Base-by-base conservation (phyloP, 306 rosid species). In the Cajanus cajan region DNA sequence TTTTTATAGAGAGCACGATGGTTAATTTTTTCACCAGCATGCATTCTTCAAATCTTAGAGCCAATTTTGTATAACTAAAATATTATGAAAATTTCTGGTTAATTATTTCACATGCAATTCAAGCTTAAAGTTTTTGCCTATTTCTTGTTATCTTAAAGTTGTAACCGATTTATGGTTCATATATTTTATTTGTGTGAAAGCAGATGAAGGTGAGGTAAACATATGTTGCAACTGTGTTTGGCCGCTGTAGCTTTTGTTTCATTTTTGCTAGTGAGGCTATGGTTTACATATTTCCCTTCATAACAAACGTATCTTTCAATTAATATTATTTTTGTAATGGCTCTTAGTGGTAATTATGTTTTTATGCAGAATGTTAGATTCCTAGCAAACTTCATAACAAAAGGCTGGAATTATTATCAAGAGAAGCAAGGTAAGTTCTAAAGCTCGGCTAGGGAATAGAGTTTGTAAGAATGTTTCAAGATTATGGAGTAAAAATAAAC, bases 281-380 rank as follows among this genome's bases (percentile, higher is more conserved):
- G 76, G 21, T 69, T 57, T 34, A 9, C 15, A 22, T 66, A 9
- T 44, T 28, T 40, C 45, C 68, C 33, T 33, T 47, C 9, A 47
- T 39, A 18, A 33, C 41, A 28, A 51, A 25, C 57, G 16, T 45
- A 50, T 25, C 5, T 10, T 71, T 52, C 58, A 31, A 14, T 67
- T 61, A 22, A 18, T 43, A 37, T 64, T 64, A 55, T 70, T 70
- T 79, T 41, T 55, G 78, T 57, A 74, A 47, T 71, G 65, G 9
- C 44, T 43, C 84, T 82, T 54, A 70, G 37, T 47, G 71, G 47
- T 21, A 16, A 33, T 39, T 7, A 47, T 79, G 36, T 44, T 77
- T 77, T 83, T 41, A 62, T 81, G 86, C 97, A 94, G 98, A 94
- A 94, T 84, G 95, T 92, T 19, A 90, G 97, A 68, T 94, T 94